phyloP scores from a whole-genome alignment of 2,329 filamentous ascomycete species.

The Cladosporium austrohemisphaericum region DNA sequence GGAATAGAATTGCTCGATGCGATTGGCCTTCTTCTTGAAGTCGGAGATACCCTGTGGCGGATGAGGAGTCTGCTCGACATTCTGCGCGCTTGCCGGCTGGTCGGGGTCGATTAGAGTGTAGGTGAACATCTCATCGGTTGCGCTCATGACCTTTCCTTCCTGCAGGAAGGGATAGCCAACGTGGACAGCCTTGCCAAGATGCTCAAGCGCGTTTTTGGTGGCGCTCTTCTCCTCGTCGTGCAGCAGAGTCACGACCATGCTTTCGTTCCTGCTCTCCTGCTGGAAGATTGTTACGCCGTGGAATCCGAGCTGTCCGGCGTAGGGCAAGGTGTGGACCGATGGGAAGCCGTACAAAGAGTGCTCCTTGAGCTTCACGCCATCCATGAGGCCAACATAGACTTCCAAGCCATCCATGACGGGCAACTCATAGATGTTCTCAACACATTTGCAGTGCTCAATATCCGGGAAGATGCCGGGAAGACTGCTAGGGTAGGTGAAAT shows the following conservation, averaged over 20 bases:
- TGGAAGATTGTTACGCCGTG: conserved; percentile 94
- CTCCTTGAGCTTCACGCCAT: conserved; percentile 76
- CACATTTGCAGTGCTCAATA: conserved; percentile 77
- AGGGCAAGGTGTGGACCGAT: conserved; percentile 78
- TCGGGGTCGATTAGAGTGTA: conserved; percentile 65
- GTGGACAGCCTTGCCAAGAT: conserved; percentile 80
- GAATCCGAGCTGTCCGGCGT: conserved; percentile 75
- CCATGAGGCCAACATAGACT: conserved; percentile 76
- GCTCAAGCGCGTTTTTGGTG: conserved; percentile 68
- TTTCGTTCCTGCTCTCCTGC: conserved; percentile 92
- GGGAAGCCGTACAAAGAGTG: conserved; percentile 92
- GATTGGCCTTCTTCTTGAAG: conserved; percentile 78
- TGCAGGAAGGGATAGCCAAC: conserved; percentile 94
- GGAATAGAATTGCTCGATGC: conserved; percentile 82
- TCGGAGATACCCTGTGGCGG: conserved; percentile 71
- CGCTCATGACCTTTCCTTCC: conserved; percentile 82
- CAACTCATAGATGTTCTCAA: conserved; percentile 94
- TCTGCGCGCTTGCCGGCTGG: conserved; percentile 34
- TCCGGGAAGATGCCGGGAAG: conserved; percentile 88
- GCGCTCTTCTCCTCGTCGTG: conserved; percentile 69
- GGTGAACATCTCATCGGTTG: conserved; percentile 90
- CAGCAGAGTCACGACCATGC: conserved; percentile 82
- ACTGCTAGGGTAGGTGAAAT: conserved; percentile 83
- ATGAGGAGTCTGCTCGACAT: conserved; percentile 67
- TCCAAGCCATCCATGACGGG: conserved; percentile 88